A percentile compares a stretch with the other conserved stretches of the same genome.
Conservation (phyloP, 2,329 filamentous ascomycete genomes). For the Arthrobotrys entomopaga region DNA sequence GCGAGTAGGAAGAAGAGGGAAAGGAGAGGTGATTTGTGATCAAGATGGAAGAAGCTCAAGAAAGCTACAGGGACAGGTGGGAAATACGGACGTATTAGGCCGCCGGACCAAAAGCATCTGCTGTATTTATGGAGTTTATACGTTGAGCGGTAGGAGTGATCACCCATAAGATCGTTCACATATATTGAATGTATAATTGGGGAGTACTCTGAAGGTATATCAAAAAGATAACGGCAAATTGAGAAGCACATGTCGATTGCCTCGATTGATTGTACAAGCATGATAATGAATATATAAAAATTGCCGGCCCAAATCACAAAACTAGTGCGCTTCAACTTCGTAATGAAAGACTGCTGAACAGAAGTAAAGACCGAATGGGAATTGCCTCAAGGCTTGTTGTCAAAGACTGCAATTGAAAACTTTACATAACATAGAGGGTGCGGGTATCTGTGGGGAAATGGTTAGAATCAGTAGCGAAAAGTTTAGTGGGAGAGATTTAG, state of each 20-base stretch:
- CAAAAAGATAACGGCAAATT: slow-evolving; percentile 11
- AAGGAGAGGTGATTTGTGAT: not conserved
- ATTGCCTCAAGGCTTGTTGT: not conserved
- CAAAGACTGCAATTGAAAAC: not conserved
- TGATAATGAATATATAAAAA: slow-evolving; percentile 9
- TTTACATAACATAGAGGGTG: slow-evolving; percentile 51
- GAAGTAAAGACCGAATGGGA: not conserved
- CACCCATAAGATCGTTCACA: not conserved
- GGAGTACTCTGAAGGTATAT: slow-evolving; percentile 7
- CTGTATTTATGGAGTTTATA: slow-evolving; percentile 16
- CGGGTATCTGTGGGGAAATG: slow-evolving; percentile 37
- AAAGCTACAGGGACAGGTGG: not conserved
- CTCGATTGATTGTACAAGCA: slow-evolving; percentile 19
- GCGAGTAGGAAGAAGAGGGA: not conserved
- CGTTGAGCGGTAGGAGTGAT: not conserved
- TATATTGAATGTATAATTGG: not conserved
- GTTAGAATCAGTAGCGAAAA: not conserved
- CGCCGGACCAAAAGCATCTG: not conserved
- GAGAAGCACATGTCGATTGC: slow-evolving; percentile 6
- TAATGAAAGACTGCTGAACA: not conserved
- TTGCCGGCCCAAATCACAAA: slow-evolving; percentile 12
- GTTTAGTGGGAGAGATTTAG: slow-evolving; percentile 42
- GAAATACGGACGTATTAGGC: not conserved
- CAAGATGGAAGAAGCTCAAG: not conserved
- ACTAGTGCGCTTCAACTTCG: slow-evolving; percentile 3